A percentile compares a stretch with the other conserved stretches of the same genome.
Conservation (phyloP, 23 red algal species). For the Agarophyton chilense region DNA sequence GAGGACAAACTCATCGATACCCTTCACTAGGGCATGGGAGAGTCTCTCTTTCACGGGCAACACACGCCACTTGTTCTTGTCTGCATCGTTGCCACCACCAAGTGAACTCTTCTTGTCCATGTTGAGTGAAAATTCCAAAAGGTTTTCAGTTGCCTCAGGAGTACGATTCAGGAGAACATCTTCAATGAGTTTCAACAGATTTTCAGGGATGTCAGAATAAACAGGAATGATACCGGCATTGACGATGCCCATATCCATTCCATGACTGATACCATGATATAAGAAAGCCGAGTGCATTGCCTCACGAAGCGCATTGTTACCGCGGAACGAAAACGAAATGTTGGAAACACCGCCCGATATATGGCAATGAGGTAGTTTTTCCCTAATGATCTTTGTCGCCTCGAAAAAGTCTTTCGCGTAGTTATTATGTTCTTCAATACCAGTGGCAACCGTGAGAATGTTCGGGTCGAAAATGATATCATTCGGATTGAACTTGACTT, state of each 20-base stretch:
- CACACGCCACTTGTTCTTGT: constrained; percentile 78
- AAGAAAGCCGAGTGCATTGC: constrained; percentile 82
- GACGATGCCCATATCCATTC: constrained; percentile 90
- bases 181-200: constrained; percentile 73
- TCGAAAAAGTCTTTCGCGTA: constrained; percentile 84
- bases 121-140: constrained; percentile 72
- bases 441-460: constrained; percentile 84
- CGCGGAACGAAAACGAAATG: constrained; percentile 87
- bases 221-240: constrained; percentile 84
- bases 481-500: constrained; percentile 67
- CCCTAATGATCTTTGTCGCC: constrained; percentile 46
- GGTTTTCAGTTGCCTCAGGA: constrained; percentile 62
- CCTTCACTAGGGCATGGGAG: constrained; percentile 77
- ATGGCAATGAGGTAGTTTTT: constrained; percentile 69
- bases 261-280: constrained; percentile 64
- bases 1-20: constrained; percentile 72
- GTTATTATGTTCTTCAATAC: constrained; percentile 88
- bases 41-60: constrained; percentile 67
- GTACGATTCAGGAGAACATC: constrained; percentile 77
- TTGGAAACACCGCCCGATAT: constrained; percentile 83
- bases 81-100: constrained; percentile 57
- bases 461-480: constrained; percentile 91
- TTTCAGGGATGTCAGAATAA: constrained; percentile 69
- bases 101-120: constrained; percentile 78
- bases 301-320: constrained; percentile 79